Conservation (phyloP, 2,329 filamentous ascomycete species). For the Stagonosporopsis cucurbitacearum region DNA sequence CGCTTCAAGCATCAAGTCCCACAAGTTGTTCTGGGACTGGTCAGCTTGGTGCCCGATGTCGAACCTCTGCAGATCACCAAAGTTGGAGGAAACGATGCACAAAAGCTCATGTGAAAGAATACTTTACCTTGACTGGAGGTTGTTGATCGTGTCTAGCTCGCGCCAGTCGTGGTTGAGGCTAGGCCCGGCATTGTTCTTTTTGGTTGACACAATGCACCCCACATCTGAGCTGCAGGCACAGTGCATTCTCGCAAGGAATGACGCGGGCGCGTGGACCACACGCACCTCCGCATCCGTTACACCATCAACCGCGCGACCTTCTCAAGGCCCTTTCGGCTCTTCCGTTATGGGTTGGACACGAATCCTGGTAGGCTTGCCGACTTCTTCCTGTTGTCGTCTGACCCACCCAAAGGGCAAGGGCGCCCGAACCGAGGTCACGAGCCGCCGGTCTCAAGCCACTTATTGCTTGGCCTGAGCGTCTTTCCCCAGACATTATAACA, state of each 20-base stretch:
- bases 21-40: no score
- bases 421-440: conserved; percentile 37
- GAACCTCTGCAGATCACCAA: no score
- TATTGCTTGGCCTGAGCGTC: conserved; percentile 31
- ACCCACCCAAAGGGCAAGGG: conserved; percentile 20
- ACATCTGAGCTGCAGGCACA: conserved; percentile 10
- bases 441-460: conserved; percentile 31
- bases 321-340: conserved; percentile 15
- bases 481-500: conserved; percentile 34
- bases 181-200: not conserved
- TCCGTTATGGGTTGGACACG: conserved; percentile 14
- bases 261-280: conserved; percentile 28
- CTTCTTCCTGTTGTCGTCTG: conserved; percentile 25
- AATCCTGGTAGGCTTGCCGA: conserved; percentile 24
- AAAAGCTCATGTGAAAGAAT: not conserved
- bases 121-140: not conserved
- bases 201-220: not conserved
- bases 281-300: conserved; percentile 17
- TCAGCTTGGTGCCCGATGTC: no score
- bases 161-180: not conserved
- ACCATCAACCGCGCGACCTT: conserved; percentile 19
- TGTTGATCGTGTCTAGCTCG: not conserved
- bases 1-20: no score
- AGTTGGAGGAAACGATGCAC: not conserved
- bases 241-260: conserved; percentile 9